These are phyloP conservation scores for Saturnispora quitensis DNA, from an alignment of 805 yeast species.

Conservation along the genomic window DNA sequence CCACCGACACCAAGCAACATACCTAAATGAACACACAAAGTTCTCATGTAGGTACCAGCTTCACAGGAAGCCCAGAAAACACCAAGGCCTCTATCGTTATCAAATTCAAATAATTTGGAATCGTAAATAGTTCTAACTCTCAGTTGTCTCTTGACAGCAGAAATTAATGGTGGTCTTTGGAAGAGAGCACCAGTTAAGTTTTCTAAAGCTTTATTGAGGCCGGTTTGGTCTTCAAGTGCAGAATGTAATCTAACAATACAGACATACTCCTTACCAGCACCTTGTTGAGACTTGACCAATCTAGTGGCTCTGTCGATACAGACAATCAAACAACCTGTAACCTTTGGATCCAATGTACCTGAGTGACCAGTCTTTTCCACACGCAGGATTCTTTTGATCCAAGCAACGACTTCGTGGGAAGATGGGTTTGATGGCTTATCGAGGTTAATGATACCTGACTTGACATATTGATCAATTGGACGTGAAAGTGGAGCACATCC, in stretches of 20 bases:
- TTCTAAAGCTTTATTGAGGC: constrained; percentile 74
- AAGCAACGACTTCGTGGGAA: constrained; percentile 98
- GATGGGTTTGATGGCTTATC: constrained; percentile 98
- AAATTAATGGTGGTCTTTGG: constrained; percentile 98
- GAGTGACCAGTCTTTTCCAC: constrained; percentile 98
- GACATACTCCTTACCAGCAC: constrained; percentile 99
- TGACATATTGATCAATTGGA: constrained; percentile 80
- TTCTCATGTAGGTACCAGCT: constrained; percentile 99
- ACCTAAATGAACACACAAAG: constrained; percentile 97
- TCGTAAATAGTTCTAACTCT: constrained; percentile 98
- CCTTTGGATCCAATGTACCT: constrained; percentile 95
- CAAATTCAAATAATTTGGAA: constrained; percentile 91
- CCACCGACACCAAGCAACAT: constrained; percentile 98
- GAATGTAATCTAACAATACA: constrained; percentile 96
- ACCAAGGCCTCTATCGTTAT: constrained; percentile 91
- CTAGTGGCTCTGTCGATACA: constrained; percentile 98
- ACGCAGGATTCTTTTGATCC: constrained; percentile 94
- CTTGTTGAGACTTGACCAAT: constrained; percentile 96
- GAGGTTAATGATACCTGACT: constrained; percentile 93
- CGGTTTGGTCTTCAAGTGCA: constrained; percentile 82
- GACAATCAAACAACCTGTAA: constrained; percentile 96
- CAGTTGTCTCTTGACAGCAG: constrained; percentile 98
- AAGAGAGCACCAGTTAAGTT: constrained; percentile 96
- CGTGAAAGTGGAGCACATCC: constrained; percentile 94
- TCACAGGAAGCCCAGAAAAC: constrained; percentile 99